Conservation (phyloP, 352 stramenopile species). For the Elongisporangium anandrum region DNA sequence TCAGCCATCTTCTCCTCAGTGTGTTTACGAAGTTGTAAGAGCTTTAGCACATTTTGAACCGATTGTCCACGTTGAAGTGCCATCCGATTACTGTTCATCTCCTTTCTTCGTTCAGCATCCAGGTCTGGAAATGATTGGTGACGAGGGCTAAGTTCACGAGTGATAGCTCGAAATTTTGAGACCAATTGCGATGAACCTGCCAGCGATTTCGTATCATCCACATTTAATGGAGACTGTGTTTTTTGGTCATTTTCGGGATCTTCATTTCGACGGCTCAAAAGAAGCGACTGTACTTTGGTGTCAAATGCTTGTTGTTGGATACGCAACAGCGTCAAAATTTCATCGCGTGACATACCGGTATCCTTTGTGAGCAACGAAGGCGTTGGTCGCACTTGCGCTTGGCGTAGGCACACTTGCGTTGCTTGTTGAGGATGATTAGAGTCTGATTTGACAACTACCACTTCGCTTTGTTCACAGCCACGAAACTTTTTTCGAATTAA, state of each 20-base stretch:
- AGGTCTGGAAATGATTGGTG: neutral
- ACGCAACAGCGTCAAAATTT: constrained; percentile 22
- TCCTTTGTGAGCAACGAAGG: constrained; percentile 3
- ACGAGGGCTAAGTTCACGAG: neutral
- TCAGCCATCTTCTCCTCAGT: neutral
- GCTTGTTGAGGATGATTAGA: too few relatives aligned
- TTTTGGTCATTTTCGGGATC: neutral
- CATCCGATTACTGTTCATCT: neutral
- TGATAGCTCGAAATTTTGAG: neutral
- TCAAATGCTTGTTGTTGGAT: constrained; percentile 11
- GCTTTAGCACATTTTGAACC: constrained; percentile 46
- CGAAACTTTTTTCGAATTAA: constrained; percentile 4
- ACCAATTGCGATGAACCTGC: neutral
- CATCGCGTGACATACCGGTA: constrained; percentile 16
- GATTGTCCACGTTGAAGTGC: constrained; percentile 15
- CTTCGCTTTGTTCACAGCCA: neutral
- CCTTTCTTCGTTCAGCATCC: neutral
- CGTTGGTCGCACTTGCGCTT: neutral
- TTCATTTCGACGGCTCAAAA: neutral
- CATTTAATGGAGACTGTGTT: neutral
- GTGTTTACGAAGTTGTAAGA: constrained; percentile 47
- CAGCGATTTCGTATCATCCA: neutral
- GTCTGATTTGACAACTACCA: neutral
- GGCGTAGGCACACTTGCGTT: too few relatives aligned
- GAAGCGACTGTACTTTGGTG: neutral